phyloP scores from a whole-genome alignment of 1,139 yeast genomes.

The Kodamaea anthophila region DNA sequence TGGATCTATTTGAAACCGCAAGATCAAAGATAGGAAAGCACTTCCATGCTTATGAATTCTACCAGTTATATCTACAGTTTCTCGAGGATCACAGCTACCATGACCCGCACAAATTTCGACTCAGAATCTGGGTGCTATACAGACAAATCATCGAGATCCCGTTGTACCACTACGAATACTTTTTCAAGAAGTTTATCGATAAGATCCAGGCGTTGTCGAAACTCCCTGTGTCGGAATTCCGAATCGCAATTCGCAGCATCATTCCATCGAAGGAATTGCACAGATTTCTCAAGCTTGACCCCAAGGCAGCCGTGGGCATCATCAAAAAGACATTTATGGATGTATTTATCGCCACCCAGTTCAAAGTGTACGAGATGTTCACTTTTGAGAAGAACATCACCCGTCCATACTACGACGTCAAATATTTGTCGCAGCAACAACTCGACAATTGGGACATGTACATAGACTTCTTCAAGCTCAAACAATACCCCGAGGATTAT shows the following conservation, averaged over 20 bases:
- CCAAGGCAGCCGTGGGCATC: slow-evolving; percentile 19
- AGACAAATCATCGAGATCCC: slow-evolving; percentile 67
- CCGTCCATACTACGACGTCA: slow-evolving; percentile 47
- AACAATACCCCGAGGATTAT: slow-evolving; percentile 21
- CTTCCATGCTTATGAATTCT: slow-evolving; percentile 67
- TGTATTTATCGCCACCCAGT: slow-evolving; percentile 56
- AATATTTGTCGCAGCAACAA: slow-evolving; percentile 38
- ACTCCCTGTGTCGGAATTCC: slow-evolving; percentile 16
- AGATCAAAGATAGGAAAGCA: slow-evolving; percentile 62
- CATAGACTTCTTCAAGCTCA: slow-evolving; percentile 47
- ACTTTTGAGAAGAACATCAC: slow-evolving; percentile 52
- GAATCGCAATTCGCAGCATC: slow-evolving; percentile 14
- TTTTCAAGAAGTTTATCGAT: slow-evolving; percentile 38
- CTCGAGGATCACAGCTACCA: slow-evolving; percentile 29
- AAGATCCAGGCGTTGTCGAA: slow-evolving; percentile 32
- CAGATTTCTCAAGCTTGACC: slow-evolving; percentile 12
- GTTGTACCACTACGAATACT: slow-evolving; percentile 64
- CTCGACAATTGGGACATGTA: slow-evolving; percentile 56
- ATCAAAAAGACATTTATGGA: slow-evolving; percentile 45
- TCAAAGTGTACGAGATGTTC: slow-evolving; percentile 55
- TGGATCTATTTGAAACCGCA: slow-evolving; percentile 55
- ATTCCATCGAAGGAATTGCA: slow-evolving; percentile 18
- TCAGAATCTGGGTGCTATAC: slow-evolving; percentile 42
- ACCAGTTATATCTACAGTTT: slow-evolving; percentile 63
- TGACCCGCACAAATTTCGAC: slow-evolving; percentile 25